These are phyloP conservation scores for Ogataea methanolica DNA, from an alignment of 805 yeast species.

Conservation along the genomic window DNA sequence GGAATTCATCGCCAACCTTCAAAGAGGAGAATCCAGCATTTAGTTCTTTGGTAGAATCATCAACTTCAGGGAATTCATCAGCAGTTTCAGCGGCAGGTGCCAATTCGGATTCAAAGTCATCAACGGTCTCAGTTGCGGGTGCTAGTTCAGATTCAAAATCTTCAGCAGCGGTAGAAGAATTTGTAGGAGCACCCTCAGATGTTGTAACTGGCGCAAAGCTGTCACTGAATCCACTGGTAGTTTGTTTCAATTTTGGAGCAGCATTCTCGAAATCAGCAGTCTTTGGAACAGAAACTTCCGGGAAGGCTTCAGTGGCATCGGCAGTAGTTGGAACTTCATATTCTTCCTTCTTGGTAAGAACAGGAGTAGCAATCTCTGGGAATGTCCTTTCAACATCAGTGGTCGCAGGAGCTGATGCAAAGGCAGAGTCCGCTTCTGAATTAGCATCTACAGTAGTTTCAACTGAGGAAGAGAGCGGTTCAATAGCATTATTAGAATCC, in stretches of 20 bases:
- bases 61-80: neutral
- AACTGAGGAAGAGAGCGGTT: neutral
- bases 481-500: neutral
- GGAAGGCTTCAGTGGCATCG: neutral
- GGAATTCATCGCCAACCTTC: conserved; percentile 45
- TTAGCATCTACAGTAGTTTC: neutral
- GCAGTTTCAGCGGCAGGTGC: neutral
- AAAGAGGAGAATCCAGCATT: neutral
- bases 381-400: neutral
- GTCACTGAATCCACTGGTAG: neutral
- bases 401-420: neutral
- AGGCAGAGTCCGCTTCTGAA: too few species aligned
- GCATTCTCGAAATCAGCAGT: neutral
- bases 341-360: neutral
- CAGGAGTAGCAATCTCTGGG: neutral
- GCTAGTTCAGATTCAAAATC: neutral
- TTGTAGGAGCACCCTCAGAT: too few species aligned
- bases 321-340: neutral
- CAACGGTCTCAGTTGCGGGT: neutral
- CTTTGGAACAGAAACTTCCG: neutral
- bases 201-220: too few species aligned
- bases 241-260: neutral
- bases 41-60: neutral
- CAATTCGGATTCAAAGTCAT: neutral
- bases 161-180: neutral